phyloP scores from a whole-genome alignment of 371 early-diverging fungal genomes.

The Mucor piriformis region DNA sequence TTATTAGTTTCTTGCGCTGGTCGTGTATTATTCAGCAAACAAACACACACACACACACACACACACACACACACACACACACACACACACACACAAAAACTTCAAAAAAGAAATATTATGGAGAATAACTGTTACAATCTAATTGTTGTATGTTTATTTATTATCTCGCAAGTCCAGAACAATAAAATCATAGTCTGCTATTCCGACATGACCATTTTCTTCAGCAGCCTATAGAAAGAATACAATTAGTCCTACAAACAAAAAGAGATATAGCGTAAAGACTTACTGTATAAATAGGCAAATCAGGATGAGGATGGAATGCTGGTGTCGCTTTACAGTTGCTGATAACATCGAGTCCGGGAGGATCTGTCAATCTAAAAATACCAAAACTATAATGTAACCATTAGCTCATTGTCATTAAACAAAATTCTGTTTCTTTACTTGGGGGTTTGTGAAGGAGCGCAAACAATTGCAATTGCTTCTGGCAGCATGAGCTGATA shows the following conservation, averaged over 20 bases:
- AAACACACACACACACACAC: too few species aligned
- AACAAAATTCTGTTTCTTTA: conserved; percentile 24
- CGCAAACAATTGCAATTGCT: conserved; percentile 91
- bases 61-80: too few species aligned
- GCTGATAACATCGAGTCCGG: conserved; percentile 81
- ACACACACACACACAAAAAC: too few species aligned
- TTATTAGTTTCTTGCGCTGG: too few species aligned
- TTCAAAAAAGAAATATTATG: too few species aligned
- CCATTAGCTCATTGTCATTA: not conserved
- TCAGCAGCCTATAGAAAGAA: conserved; percentile 58
- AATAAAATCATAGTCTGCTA: conserved; percentile 47
- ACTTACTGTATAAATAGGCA: conserved; percentile 67
- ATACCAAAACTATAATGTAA: conserved; percentile 66
- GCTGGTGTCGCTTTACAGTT: conserved; percentile 69
- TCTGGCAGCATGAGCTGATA: conserved; percentile 94
- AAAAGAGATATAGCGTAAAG: not conserved
- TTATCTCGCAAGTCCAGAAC: conserved; percentile 54
- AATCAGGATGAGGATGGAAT: conserved; percentile 87
- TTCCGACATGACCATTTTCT: conserved; percentile 49
- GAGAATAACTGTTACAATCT: too few species aligned
- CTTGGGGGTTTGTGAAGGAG: conserved; percentile 77
- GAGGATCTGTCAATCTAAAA: conserved; percentile 88
- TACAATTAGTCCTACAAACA: not conserved
- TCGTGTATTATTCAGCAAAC: too few species aligned
- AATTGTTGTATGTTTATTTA: not conserved